Evolutionary conservation across 2,329 filamentous ascomycete genomes (phyloP), one percentile per base, ranked within the genome.

Genomic region (Pseudocercospora crystallina): DNA sequence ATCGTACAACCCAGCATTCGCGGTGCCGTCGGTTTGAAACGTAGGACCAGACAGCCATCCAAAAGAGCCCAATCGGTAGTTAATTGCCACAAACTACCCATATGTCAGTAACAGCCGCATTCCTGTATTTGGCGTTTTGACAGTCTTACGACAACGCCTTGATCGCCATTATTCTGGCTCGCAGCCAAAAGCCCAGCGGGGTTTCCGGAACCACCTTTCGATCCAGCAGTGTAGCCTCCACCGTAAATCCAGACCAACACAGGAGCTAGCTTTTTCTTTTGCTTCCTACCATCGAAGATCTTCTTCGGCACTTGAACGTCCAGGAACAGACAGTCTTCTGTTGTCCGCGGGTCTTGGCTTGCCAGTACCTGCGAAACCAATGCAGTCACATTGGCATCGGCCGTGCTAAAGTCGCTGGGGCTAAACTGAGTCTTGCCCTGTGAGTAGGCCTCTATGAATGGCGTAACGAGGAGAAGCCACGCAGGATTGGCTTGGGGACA

Each of bases 1-100:
- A 50, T 83, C 80, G 45, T 74, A 68, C 0, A 81, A 65, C 2
- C 72, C 79, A 5, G 71, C 73, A 59, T 81, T 82, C 2, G 76
- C 68, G 5, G 69, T 69, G 8, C 74, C 76, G 20, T 47, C 45
- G 53, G 73, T 65, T 33, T 73, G 69, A 43, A 77, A 67, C 20
- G 65, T 74, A 13, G 72, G 70, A 40, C 72, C 78, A 10, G 69
- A 71, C 48, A 76, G 64, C 67, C 69, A 79, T 5, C 76, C 76
- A 58, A 78, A 74, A 4, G 72, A 74, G 3, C 76, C 76, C 9
- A 79, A 62, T 26, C 74, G 65, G 57, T 76, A 77, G 57, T 78
- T 78, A 13, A 76, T 40, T 5, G 72, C 63, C 10, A 50, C 47
- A n/a, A 39, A 33, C 47, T 49, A 26, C 7, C 20, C 20, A 26